Conservation (phyloP, 177 flowering plant genomes). For the Vitis hybrid region DNA sequence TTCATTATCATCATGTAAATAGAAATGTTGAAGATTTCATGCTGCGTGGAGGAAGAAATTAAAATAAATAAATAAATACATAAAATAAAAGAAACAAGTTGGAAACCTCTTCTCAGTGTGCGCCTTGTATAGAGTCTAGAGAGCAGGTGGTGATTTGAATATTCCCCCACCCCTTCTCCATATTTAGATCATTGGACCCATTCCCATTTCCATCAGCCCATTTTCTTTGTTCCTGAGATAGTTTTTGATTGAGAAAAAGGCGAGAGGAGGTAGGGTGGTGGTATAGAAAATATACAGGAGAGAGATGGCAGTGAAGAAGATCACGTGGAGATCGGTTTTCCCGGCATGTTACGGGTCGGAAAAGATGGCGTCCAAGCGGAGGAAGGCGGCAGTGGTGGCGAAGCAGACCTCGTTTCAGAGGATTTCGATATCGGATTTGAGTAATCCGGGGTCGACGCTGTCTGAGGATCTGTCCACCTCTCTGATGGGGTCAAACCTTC, state of each 20-base stretch:
- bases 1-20: too few species aligned
- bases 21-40: too few species aligned
- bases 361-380: not conserved
- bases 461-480: conserved; percentile 54
- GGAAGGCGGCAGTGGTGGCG: conserved; percentile 7
- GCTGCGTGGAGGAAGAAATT: not conserved
- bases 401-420: conserved; percentile 34
- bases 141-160: conserved; percentile 22
- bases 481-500: conserved; percentile 45
- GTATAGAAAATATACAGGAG: not conserved
- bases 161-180: not conserved
- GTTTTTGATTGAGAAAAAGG: too few species aligned
- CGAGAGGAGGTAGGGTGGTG: not conserved
- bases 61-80: not conserved
- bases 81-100: conserved; percentile 10
- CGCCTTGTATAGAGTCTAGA: not conserved
- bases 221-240: not conserved
- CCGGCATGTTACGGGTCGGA: conserved; percentile 15
- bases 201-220: not conserved
- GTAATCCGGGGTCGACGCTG: conserved; percentile 30
- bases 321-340: conserved; percentile 24
- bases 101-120: conserved; percentile 9
- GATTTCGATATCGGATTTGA: conserved; percentile 31
- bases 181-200: conserved; percentile 4
- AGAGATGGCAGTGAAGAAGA: conserved; percentile 22